A percentile compares a stretch with the other conserved stretches of the same genome.
Evolutionary conservation across 1,284 basidiomycete species (phyloP).

Genomic region (Austroboletus sp.): DNA sequence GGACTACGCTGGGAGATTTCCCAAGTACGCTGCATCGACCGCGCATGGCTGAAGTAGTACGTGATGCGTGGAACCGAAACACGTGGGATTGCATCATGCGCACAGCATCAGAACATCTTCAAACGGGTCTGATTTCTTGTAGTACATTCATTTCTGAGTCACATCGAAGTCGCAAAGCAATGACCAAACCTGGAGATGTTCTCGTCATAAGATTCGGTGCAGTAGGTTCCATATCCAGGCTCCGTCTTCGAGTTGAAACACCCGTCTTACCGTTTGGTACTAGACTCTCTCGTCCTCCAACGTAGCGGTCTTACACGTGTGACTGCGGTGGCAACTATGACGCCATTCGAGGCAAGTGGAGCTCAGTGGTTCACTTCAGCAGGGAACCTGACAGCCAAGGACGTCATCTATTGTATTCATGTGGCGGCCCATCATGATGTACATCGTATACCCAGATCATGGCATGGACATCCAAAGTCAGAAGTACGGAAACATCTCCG

Average conservation of each 20-base stretch:
- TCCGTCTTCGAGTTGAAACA: not conserved
- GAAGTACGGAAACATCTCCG: conserved; percentile 52
- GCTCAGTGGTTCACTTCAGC: not conserved
- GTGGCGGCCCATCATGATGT: not conserved
- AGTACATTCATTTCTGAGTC: no score
- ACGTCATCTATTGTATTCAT: not conserved
- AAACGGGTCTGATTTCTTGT: no score
- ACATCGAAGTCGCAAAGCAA: not conserved
- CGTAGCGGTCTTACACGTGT: conserved; percentile 58
- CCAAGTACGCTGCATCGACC: no score
- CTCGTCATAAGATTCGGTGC: conserved; percentile 54
- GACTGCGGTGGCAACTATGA: conserved; percentile 72
- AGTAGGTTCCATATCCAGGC: conserved; percentile 51
- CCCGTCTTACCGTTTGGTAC: not conserved
- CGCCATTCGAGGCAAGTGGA: conserved; percentile 42
- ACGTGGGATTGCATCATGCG: no score
- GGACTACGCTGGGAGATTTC: no score
- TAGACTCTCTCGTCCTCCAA: conserved; percentile 61
- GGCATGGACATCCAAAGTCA: conserved; percentile 54
- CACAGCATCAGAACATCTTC: no score
- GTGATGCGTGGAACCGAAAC: no score
- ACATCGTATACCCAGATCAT: conserved; percentile 38
- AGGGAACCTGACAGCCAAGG: not conserved
- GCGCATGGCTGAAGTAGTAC: no score
- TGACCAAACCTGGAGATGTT: conserved; percentile 38